phyloP scores from a whole-genome alignment of 345 rosid genomes.

The Linum tenue region DNA sequence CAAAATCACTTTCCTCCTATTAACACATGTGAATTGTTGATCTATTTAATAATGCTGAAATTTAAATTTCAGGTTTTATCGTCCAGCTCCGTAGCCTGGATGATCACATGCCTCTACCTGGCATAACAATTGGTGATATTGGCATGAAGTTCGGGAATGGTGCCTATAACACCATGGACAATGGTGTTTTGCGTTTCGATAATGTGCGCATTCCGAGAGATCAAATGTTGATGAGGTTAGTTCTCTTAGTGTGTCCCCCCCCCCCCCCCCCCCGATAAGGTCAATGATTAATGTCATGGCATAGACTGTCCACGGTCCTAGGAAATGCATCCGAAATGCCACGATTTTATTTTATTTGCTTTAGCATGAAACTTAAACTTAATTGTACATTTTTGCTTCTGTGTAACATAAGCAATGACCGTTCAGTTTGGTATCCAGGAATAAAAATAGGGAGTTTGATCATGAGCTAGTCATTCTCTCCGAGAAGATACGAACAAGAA shows the following conservation, averaged over 20 bases:
- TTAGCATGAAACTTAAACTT: not conserved
- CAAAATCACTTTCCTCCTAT: not conserved
- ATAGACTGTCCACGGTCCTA: not conserved
- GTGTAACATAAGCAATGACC: not conserved
- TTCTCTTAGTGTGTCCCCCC: constrained; percentile 11
- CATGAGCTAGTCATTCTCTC: not conserved
- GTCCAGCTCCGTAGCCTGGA: constrained; percentile 92
- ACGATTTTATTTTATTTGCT: not conserved
- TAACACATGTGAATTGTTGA: not conserved
- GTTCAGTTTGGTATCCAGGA: not conserved
- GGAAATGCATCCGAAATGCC: constrained; percentile 1
- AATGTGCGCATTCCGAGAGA: constrained; percentile 85
- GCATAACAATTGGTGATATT: constrained; percentile 85
- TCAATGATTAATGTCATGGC: not conserved
- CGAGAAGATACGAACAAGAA: not conserved
- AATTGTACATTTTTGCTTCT: not conserved
- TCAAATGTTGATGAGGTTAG: constrained; percentile 93
- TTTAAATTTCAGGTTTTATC: constrained; percentile 63
- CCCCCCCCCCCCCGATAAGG: constrained; percentile 3
- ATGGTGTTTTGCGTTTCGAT: constrained; percentile 85
- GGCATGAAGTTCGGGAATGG: constrained; percentile 92
- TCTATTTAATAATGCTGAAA: constrained; percentile 14
- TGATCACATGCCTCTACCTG: constrained; percentile 94
- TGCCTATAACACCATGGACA: constrained; percentile 92
- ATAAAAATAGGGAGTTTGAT: not conserved